Conservation (phyloP, 305 asterid species). For the Plantago coronopus region DNA sequence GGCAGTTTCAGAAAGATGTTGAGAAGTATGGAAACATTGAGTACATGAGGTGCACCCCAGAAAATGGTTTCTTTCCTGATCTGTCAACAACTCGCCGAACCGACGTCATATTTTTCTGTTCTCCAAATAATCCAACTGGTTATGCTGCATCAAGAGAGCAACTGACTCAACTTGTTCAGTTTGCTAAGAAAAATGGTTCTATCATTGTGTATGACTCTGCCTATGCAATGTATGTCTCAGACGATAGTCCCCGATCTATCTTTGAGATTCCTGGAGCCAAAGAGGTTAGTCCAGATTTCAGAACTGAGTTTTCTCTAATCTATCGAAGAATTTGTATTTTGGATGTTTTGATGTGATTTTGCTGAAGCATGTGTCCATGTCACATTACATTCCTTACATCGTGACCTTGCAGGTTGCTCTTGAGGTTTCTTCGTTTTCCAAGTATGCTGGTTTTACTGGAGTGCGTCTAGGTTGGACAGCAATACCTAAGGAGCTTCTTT, state of each 20-base stretch:
- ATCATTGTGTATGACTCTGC: slow-evolving; percentile 93
- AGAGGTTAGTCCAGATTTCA: slow-evolving; percentile 48
- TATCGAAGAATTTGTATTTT: no score
- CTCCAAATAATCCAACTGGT: slow-evolving; percentile 75
- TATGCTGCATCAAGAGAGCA: slow-evolving; percentile 89
- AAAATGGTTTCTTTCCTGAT: slow-evolving; percentile 65
- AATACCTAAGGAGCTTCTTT: slow-evolving; percentile 74
- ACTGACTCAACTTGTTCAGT: slow-evolving; percentile 75
- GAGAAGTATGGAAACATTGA: slow-evolving; percentile 84
- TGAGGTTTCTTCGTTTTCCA: slow-evolving; percentile 94
- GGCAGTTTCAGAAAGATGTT: slow-evolving; percentile 70
- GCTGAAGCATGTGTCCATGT: no score
- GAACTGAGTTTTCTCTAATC: background rate
- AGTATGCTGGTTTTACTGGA: slow-evolving; percentile 98
- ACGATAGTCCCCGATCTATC: slow-evolving; percentile 83
- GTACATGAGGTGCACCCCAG: slow-evolving; percentile 92
- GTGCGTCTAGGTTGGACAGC: slow-evolving; percentile 99
- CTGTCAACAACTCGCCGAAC: slow-evolving; percentile 40
- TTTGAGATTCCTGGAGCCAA: slow-evolving; percentile 97
- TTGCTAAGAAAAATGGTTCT: slow-evolving; percentile 88
- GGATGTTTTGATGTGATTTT: no score
- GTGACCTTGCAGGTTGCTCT: slow-evolving; percentile 73
- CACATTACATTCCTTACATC: background rate
- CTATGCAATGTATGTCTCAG: slow-evolving; percentile 92
- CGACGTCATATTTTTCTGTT: slow-evolving; percentile 56